Evolutionary conservation across 148 eudicot species (phyloP), one percentile per base, ranked within the genome.

Genomic region (Heliosperma pusillum): DNA sequence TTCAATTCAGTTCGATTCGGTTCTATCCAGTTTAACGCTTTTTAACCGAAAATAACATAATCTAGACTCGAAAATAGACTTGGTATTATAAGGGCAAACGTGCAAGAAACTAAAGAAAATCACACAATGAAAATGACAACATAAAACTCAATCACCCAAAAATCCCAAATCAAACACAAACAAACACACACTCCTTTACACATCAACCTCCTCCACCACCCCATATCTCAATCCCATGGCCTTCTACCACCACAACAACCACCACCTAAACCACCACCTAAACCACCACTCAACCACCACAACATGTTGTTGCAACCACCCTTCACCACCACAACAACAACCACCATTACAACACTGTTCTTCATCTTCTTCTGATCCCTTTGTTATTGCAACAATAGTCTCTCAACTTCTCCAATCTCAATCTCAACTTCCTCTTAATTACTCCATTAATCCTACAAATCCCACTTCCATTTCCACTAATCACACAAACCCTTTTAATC

Each of bases 211-310:
- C 9, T 42, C 57, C 57, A 5, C 52, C 44, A 47, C 57, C 66
- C 33, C 36, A 70, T 53, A 70, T 75, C 83, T 57, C 45, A 42
- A 61, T n/a, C n/a, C n/a, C n/a, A 91, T 89, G 91, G 87, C 91
- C 36, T 83, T 73, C 67, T 85, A 69, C 80, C 81, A 72, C 83
- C 87, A 72, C 83, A 84, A 75, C 83, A 77, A 25, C 87, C 77
- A 50, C 78, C 57, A 45, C 84, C 77, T 72, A 26, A 66, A 22
- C 82, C 77, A 25, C 70, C 82, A 7, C 77, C 62, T 47, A 82
- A 78, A 69, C 79, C 84, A 69, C 63, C 15, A 69, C n/a, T 16
- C 72, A 69, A 52, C 84, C 44, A 25, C 81, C 84, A 63, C 79
- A 76, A 58, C 81, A 40, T 86, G 80, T 70, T 80, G 73, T 57